These are phyloP conservation scores for Rosa multiflora DNA, from an alignment of 306 rosid species.

Conservation along the genomic window DNA sequence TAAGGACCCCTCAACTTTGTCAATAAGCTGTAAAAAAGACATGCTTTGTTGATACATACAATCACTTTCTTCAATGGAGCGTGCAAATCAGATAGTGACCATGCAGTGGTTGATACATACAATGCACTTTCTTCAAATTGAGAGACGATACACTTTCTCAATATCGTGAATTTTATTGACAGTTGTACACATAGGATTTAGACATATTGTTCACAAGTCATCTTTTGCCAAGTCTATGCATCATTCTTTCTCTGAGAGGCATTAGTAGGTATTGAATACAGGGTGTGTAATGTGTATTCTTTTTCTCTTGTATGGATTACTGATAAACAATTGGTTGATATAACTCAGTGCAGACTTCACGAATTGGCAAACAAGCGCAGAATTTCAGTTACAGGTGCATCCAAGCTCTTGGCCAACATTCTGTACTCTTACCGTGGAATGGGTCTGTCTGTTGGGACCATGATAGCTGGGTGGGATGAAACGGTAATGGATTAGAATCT, in stretches of 20 bases:
- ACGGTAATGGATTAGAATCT: constrained; percentile 51
- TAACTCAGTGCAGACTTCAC: constrained; percentile 72
- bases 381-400: constrained; percentile 95
- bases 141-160: not conserved
- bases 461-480: constrained; percentile 99
- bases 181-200: not conserved
- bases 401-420: constrained; percentile 92
- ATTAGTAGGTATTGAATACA: not conserved
- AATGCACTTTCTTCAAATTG: not conserved
- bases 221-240: not conserved
- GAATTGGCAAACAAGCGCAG: constrained; percentile 91
- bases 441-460: constrained; percentile 97
- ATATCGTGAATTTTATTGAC: not conserved
- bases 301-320: not conserved
- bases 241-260: not conserved
- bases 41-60: not conserved
- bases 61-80: not conserved
- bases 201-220: not conserved
- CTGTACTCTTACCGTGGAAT: constrained; percentile 93
- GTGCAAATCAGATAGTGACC: not conserved
- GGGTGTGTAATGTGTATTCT: not conserved
- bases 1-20: not conserved
- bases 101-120: not conserved
- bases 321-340: constrained; percentile 8
- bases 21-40: not conserved